Evolutionary conservation across 2,329 filamentous ascomycete species (phyloP), one percentile per base, ranked within the genome.

Genomic region (Alternaria incomplexa): DNA sequence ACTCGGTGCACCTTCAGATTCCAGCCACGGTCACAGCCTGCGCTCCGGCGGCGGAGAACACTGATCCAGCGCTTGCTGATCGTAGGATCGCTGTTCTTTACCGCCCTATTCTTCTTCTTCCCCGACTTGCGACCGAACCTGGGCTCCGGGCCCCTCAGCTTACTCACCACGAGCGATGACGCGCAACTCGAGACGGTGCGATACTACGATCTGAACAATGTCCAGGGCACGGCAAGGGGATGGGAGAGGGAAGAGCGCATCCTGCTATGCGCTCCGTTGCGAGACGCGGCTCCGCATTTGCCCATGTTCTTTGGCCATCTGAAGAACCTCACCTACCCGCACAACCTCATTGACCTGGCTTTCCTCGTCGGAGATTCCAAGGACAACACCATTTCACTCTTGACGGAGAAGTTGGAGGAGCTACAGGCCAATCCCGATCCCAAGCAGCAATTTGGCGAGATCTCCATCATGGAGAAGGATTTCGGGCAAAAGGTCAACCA

Each of bases 261-360:
- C 70, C 85, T 99, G 30, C 87, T 99, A 61, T 98, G 96, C 80
- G 96, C 97, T 15, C 96, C 96, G 47, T 87, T 99, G 58, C 89
- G 96, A 80, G 96, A 99, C 80, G 96, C 96, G 48, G 90, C 96
- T 75, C 87, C 92, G 25, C 96, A 99, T 85, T 83, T 99, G 52
- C 88, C 91, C 65, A 98, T 99, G 95, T 98, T 99, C 87, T 99
- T 99, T 83, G 91, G 91, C n/a, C 96, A 99, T 78, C 86, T 99
- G 62, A 90, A 90, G 71, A 99, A 99, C 82, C 91, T 99, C 70
- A 99, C 96, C 17, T 99, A 99, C 77, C 96, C 96, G 0, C 96
- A 99, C 79, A 91, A 97, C 77, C 86, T 99, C 54, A 96, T 99
- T 77, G 96, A 99, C 79, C 86, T 99, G 50, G 96, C 96, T 6